Base-by-base conservation (phyloP, 148 eudicot species). In the Nyssa sinensis region DNA sequence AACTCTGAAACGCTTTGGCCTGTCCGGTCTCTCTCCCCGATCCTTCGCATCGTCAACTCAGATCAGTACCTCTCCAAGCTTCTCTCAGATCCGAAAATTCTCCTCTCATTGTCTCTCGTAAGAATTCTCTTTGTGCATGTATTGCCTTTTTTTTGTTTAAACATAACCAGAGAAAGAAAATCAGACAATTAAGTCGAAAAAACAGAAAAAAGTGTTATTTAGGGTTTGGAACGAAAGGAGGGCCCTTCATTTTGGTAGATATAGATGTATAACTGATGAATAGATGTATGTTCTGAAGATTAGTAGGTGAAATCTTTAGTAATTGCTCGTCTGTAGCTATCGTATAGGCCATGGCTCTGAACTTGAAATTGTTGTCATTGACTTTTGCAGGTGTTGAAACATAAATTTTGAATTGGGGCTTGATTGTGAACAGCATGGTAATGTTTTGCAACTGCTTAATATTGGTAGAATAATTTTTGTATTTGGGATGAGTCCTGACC, bases 381-480 rank as follows among this genome's bases (percentile, higher is more conserved):
- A 62, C 9, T 39, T 60, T 37, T 39, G 55, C 75, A 72, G 75
- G 58, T 61, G 66, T 41, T 72, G 7, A 61, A 41, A 25, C 10
- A 10, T 13, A 44, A 61, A 58, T 12, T 30, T 64, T 79, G 66
- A 70, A 60, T 70, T 64, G 78, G 53, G 44, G 66, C 19, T 65
- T 65, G 78, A 58, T 64, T 23, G 28, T 62, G 47, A 62, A 44
- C 63, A 78, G 33, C 31, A 79, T 79, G 82, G 82, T 79, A 74
- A 63, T 16, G 62, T 64, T 70, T 4, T 4, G 21, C 2, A 28
- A 27, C 28, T 67, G n/a, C n/a, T n/a, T n/a, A n/a, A 10, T 32
- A 17, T 14, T 51, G 19, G 28, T 35, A 9, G 29, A 41, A 3
- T 28, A 39, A 11, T 61, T 34, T 24, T 2, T 57, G 44, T 13